A percentile compares a stretch with the other conserved stretches of the same genome.
phyloP scores from a whole-genome alignment of 106 monocot genomes.

The Phalaenopsis aphrodite region DNA sequence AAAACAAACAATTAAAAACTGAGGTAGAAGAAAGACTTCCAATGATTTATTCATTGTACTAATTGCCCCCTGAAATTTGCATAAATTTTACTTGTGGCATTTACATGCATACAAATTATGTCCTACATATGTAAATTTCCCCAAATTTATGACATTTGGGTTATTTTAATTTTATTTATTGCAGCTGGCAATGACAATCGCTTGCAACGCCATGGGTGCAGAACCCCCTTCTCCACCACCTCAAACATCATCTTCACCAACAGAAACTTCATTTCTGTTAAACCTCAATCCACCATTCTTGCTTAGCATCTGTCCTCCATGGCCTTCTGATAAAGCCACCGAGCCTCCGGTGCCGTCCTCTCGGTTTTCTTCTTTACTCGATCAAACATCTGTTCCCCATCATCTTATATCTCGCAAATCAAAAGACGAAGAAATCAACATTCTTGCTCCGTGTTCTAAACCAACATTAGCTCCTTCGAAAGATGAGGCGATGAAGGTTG shows the following conservation, averaged over 20 bases:
- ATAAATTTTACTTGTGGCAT: not conserved
- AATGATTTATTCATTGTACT: not conserved
- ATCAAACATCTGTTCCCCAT: not conserved
- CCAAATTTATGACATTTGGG: not conserved
- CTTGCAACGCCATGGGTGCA: not conserved
- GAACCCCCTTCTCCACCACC: not conserved
- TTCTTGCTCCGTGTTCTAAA: not conserved
- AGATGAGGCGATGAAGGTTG: not conserved
- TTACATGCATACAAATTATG: no score
- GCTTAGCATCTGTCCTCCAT: not conserved
- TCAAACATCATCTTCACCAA: not conserved
- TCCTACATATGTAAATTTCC: no score
- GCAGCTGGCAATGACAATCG: not conserved
- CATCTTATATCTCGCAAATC: not conserved
- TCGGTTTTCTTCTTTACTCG: not conserved
- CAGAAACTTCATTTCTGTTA: not conserved
- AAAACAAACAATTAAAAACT: conserved; percentile 51
- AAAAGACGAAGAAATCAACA: not conserved
- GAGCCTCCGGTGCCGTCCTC: not conserved
- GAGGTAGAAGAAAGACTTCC: conserved; percentile 22
- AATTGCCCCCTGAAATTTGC: not conserved
- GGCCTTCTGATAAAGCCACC: not conserved
- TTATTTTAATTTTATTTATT: not conserved
- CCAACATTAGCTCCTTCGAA: not conserved
- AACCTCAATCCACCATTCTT: not conserved